These are phyloP conservation scores for Flammula alnicola DNA, from an alignment of 1,284 basidiomycete species.

Conservation along the genomic window DNA sequence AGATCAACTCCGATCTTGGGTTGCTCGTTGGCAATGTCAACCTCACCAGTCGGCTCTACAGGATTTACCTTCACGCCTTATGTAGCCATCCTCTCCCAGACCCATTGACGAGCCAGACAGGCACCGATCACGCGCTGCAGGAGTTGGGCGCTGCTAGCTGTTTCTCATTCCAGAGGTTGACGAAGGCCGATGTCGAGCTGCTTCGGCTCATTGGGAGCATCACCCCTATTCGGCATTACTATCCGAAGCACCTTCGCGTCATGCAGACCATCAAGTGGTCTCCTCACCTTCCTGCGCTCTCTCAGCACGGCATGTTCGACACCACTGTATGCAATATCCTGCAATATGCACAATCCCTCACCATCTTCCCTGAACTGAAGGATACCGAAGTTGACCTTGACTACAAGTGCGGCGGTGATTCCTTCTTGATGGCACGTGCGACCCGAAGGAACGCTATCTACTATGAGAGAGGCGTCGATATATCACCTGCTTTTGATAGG, in stretches of 20 bases:
- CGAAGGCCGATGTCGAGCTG: constrained; percentile 31
- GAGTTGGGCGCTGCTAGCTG: constrained; percentile 41
- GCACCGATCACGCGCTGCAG: constrained; percentile 49
- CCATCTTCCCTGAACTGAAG: constrained; percentile 9
- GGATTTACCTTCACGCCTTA: constrained; percentile 49
- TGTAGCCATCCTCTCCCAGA: constrained; percentile 48
- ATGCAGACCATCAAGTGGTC: constrained; percentile 48
- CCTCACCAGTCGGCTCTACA: constrained; percentile 41
- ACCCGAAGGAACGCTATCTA: constrained; percentile 7
- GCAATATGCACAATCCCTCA: constrained; percentile 24
- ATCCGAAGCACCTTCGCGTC: constrained; percentile 39
- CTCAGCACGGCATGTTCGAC: constrained; percentile 40
- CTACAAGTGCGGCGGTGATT: constrained; percentile 1
- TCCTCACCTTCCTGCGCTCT: constrained; percentile 14
- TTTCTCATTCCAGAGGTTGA: constrained; percentile 42
- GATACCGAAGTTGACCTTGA: constrained; percentile 3
- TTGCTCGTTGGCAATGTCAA: constrained; percentile 38
- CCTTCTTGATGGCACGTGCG: constrained; percentile 11
- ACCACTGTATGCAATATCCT: constrained; percentile 32
- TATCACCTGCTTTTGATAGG: not conserved
- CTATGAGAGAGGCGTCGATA: constrained; percentile 6
- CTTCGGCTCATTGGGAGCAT: constrained; percentile 39
- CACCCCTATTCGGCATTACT: constrained; percentile 42
- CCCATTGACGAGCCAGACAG: constrained; percentile 47
- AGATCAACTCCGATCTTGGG: constrained; percentile 42